These are phyloP conservation scores for Calocera viscosa DNA, from an alignment of 768 basidiomycete species.

Conservation along the genomic window DNA sequence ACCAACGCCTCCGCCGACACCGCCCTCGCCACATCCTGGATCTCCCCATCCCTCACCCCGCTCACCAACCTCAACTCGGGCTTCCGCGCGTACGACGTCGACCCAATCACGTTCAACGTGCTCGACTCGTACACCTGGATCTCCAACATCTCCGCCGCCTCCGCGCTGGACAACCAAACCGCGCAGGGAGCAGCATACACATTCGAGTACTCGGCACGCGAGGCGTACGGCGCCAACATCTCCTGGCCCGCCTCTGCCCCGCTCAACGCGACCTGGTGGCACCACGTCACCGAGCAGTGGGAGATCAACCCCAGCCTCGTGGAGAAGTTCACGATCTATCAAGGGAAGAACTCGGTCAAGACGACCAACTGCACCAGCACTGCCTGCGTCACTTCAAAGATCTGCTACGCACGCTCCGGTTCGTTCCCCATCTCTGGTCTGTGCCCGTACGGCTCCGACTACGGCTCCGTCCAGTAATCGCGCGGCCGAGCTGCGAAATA, in stretches of 20 bases:
- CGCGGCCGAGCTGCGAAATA: slow-evolving; percentile 8
- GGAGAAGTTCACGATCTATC: slow-evolving; percentile 12
- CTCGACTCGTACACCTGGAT: not conserved
- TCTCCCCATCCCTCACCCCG: not conserved
- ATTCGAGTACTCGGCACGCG: slow-evolving; percentile 21
- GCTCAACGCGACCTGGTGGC: slow-evolving; percentile 23
- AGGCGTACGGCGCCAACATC: slow-evolving; percentile 15
- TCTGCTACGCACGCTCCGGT: slow-evolving; percentile 3
- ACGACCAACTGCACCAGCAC: slow-evolving; percentile 5
- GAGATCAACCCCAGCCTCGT: slow-evolving; percentile 12
- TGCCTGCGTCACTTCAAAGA: not conserved
- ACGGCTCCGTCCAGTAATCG: not conserved
- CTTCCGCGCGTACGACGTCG: slow-evolving; percentile 22
- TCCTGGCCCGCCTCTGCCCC: slow-evolving; percentile 11
- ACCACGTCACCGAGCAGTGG: slow-evolving; percentile 19
- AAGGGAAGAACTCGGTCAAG: slow-evolving; percentile 8
- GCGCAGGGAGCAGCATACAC: slow-evolving; percentile 15
- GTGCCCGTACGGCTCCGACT: not conserved
- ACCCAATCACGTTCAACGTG: slow-evolving; percentile 20
- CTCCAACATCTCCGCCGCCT: not conserved
- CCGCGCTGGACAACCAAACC: not conserved
- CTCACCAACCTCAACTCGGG: slow-evolving; percentile 17
- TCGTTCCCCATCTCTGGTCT: not conserved
- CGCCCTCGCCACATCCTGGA: slow-evolving; percentile 20
- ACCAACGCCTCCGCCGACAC: slow-evolving; percentile 17